Percentiles rank a stretch among this genome's conserved stretches.
phyloP scores from a whole-genome alignment of 805 yeast species.

The Candida boidinii region DNA sequence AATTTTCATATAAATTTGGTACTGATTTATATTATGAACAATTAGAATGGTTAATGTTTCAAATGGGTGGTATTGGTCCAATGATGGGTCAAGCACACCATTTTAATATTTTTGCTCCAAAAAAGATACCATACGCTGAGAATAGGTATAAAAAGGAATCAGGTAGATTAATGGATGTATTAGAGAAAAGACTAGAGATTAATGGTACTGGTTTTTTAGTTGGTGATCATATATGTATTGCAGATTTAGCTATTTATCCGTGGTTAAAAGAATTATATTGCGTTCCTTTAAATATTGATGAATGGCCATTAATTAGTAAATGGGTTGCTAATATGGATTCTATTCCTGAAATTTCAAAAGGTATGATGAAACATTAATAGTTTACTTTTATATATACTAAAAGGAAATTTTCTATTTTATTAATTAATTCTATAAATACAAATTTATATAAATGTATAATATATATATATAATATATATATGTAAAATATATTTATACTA shows the following conservation, averaged over 20 bases:
- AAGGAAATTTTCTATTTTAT: too few relatives aligned
- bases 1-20: constrained; percentile 30
- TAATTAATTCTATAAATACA: too few relatives aligned
- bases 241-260: neutral
- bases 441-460: too few relatives aligned
- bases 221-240: neutral
- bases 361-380: too few relatives aligned
- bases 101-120: constrained; percentile 31
- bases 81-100: constrained; percentile 54
- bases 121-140: constrained; percentile 23
- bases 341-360: too few relatives aligned
- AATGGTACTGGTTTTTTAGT: neutral
- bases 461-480: too few relatives aligned
- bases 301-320: too few relatives aligned
- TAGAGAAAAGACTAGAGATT: constrained; percentile 1
- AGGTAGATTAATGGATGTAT: neutral
- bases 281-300: too few relatives aligned
- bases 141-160: neutral
- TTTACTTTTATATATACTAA: too few relatives aligned
- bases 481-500: too few relatives aligned
- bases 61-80: constrained; percentile 52
- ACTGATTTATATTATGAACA: constrained; percentile 41
- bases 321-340: too few relatives aligned
- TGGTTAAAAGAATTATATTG: too few relatives aligned
- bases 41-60: constrained; percentile 46